Conservation (phyloP, 23 red algal genomes). For the Gracilaria gracilis region DNA sequence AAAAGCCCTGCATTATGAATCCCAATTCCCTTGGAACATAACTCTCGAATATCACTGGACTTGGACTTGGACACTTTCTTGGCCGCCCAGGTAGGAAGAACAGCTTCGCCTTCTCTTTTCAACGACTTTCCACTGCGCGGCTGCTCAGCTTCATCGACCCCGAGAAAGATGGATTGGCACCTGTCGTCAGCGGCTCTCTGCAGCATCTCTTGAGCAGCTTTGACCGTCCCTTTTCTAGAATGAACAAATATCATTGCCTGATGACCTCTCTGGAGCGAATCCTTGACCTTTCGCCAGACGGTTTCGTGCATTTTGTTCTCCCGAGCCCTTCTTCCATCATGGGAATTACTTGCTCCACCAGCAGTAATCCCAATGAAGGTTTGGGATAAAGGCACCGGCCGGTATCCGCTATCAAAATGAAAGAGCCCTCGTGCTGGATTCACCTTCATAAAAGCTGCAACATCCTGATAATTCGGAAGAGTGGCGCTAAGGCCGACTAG, state of each 20-base stretch:
- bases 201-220: slow-evolving; percentile 77
- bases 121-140: neutral
- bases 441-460: slow-evolving; percentile 89
- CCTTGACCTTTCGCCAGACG: slow-evolving; percentile 82
- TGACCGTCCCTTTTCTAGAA: slow-evolving; percentile 88
- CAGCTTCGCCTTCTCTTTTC: slow-evolving; percentile 26
- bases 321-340: slow-evolving; percentile 58
- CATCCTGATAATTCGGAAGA: slow-evolving; percentile 94
- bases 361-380: slow-evolving; percentile 84
- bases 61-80: slow-evolving; percentile 71
- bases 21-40: slow-evolving; percentile 73
- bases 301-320: slow-evolving; percentile 79
- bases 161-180: slow-evolving; percentile 70
- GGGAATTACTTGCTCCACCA: slow-evolving; percentile 46
- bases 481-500: slow-evolving; percentile 97
- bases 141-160: neutral
- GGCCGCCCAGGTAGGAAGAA: slow-evolving; percentile 79
- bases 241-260: slow-evolving; percentile 99
- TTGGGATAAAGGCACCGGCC: slow-evolving; percentile 89
- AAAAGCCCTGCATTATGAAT: slow-evolving; percentile 97
- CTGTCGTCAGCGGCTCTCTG: slow-evolving; percentile 69
- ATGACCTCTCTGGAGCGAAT: slow-evolving; percentile 80
- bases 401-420: slow-evolving; percentile 90
- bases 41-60: slow-evolving; percentile 75
- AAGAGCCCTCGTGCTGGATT: slow-evolving; percentile 79